phyloP scores from a whole-genome alignment of 2,329 filamentous ascomycete species.

The Aspergillus thermomutatus region DNA sequence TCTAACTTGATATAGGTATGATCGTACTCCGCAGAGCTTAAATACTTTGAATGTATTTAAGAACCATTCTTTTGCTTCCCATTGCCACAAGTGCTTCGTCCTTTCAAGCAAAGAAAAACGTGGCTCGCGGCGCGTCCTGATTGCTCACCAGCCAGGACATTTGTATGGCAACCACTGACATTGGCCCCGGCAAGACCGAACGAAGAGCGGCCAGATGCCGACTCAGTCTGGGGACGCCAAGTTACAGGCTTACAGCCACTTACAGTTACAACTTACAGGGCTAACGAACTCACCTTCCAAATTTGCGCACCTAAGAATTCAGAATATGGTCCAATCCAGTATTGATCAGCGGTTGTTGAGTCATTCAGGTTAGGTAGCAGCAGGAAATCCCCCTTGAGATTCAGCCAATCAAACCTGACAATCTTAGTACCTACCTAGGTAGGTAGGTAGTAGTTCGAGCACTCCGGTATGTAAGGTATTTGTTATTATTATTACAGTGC shows the following conservation, averaged over 20 bases:
- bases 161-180: not conserved
- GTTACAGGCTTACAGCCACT: not conserved
- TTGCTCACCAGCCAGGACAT: not conserved
- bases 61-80: not conserved
- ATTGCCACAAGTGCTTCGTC: not conserved
- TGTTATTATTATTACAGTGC: too few species aligned
- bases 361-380: not conserved
- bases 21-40: not conserved
- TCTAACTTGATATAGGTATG: not conserved
- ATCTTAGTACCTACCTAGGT: too few species aligned
- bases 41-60: not conserved
- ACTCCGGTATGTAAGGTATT: too few species aligned
- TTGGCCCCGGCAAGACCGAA: not conserved
- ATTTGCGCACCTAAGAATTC: not conserved
- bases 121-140: not conserved
- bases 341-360: not conserved
- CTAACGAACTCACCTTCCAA: not conserved
- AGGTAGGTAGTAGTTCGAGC: too few species aligned
- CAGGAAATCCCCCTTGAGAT: not conserved
- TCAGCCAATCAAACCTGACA: not conserved
- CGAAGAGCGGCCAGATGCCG: not conserved
- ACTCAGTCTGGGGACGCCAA: not conserved
- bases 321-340: not conserved
- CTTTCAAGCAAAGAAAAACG: not conserved
- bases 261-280: too few species aligned